Evolutionary conservation across 805 yeast genomes (phyloP).

Genomic region (Cyberlindnera japonica): DNA sequence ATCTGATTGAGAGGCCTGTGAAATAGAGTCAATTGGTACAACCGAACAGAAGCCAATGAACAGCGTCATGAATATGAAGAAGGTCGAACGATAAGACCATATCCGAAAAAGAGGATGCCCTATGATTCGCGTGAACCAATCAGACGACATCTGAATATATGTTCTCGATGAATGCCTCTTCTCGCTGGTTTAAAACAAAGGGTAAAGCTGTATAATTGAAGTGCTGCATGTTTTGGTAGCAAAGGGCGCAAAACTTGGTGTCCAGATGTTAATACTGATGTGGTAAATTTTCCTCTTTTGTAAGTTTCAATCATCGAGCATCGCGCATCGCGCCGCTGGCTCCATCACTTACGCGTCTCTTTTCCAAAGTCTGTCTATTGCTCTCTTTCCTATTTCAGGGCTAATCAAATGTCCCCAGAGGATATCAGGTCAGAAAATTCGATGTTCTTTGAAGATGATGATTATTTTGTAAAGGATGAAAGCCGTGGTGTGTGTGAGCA

Average conservation of each 20-base stretch:
- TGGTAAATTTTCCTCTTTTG: not conserved
- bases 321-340: too few relatives aligned
- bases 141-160: not conserved
- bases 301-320: too few relatives aligned
- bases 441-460: conserved; percentile 16
- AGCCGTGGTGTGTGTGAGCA: not conserved
- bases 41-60: conserved; percentile 61
- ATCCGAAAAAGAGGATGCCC: conserved; percentile 17
- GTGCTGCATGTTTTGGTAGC: not conserved
- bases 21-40: conserved; percentile 76
- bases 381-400: too few relatives aligned
- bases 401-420: too few relatives aligned
- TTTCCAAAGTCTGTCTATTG: too few relatives aligned
- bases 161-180: not conserved
- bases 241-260: not conserved
- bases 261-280: not conserved
- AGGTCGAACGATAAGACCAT: conserved; percentile 46
- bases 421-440: conserved; percentile 9
- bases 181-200: not conserved
- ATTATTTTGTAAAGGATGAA: not conserved
- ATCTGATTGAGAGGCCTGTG: conserved; percentile 52
- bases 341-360: too few relatives aligned
- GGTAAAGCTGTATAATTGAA: not conserved
- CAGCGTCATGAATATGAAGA: conserved; percentile 36
- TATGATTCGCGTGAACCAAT: conserved; percentile 5